Base-by-base conservation (phyloP, 2,329 filamentous ascomycete genomes). In the Paracoccidioides lutzii region DNA sequence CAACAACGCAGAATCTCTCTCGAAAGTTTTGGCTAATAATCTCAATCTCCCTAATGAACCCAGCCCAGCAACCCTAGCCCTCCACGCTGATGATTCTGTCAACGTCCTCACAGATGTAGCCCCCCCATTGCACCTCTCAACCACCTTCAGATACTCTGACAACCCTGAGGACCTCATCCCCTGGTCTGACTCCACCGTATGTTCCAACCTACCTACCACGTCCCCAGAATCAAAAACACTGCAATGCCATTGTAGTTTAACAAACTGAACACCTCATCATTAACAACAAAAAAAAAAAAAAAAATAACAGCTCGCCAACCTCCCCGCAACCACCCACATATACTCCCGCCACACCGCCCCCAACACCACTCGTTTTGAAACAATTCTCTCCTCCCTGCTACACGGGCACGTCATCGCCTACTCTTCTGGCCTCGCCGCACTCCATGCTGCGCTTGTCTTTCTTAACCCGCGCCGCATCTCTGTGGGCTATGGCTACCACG, bases 401-500 rank as follows among this genome's bases (percentile, higher is more conserved):
- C 64, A 73, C 33, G 71, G 67, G 40, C 78, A 81, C 61, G 87
- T 79, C 4, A 67, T 96, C 33, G 88, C 85, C 53, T 98, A 97
- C 74, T 76, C 81, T 41, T 94, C 88, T 3, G 93, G 93, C 3
- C 81, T 97, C 28, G 81, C 88, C 9, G 88, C 91, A 53, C 90
- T 96, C 73, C 88, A 97, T 70, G 90, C 88, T 37, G 76, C 94
- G 57, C 78, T 97, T 2, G 83, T 90, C n/a, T 82, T 83, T 65
- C 74, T 95, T 7, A 90, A 94, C 68, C 93, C 93, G 0, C 82
- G 82, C 63, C 83, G 85, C 57, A 82, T 97, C 55, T 85, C 89
- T 62, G 89, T 97, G 61, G 84, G 84, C 41, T 83, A 79, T 14
- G 90, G 90, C 44, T 98, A 97, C 73, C 93, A 97, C 73, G 93